These are phyloP conservation scores for Boletus fagicola DNA, from an alignment of 768 basidiomycete species.

Conservation along the genomic window DNA sequence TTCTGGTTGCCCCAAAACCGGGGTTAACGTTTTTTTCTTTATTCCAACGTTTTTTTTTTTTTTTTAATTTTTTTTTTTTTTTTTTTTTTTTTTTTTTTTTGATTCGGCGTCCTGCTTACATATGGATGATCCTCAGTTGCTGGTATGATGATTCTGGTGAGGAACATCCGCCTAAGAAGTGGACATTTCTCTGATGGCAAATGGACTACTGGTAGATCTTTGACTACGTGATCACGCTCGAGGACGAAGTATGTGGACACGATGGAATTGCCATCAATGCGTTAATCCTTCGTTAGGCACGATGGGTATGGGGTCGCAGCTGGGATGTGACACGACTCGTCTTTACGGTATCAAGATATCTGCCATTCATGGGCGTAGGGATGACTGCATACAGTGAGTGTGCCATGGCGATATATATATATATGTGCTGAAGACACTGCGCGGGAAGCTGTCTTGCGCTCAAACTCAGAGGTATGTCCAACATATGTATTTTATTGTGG, in stretches of 20 bases:
- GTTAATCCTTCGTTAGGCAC: conserved; percentile 7
- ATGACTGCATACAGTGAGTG: conserved; percentile 17
- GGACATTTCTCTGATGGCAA: not conserved
- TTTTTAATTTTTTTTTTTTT: too few relatives aligned
- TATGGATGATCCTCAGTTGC: conserved; percentile 5
- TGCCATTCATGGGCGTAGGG: conserved; percentile 15
- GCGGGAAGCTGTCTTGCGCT: conserved; percentile 4
- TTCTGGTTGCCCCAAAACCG: too few relatives aligned
- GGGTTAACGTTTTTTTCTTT: too few relatives aligned
- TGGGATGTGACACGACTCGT: conserved; percentile 16
- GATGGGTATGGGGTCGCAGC: conserved; percentile 19
- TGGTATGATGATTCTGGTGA: conserved; percentile 19
- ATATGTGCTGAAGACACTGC: not conserved
- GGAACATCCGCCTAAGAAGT: not conserved
- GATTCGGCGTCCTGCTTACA: not conserved
- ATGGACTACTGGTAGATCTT: conserved; percentile 1
- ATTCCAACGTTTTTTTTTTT: too few relatives aligned
- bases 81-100: too few relatives aligned
- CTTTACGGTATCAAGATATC: conserved; percentile 22
- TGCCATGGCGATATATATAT: too few relatives aligned
- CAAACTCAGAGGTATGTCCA: conserved; percentile 8
- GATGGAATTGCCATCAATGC: too few relatives aligned
- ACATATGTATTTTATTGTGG: not conserved
- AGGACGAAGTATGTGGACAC: conserved; percentile 6
- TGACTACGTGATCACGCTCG: conserved; percentile 13